These are phyloP conservation scores for Phylloporus sp. DNA, from an alignment of 768 basidiomycete genomes.

Conservation along the genomic window DNA sequence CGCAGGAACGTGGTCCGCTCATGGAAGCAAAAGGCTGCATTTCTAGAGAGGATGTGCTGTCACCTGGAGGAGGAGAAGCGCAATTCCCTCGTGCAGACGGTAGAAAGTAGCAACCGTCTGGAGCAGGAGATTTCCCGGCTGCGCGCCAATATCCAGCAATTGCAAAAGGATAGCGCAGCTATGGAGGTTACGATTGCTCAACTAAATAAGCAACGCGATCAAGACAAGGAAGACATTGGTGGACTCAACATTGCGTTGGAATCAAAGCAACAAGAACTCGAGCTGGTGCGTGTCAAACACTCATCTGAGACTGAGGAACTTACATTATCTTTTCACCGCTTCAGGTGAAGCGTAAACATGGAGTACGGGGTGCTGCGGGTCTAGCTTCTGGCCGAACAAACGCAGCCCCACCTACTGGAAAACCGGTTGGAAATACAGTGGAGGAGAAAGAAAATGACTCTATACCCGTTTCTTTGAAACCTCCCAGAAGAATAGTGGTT, in stretches of 20 bases:
- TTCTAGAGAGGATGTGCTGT: slow-evolving; percentile 63
- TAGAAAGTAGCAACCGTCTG: too few relatives aligned
- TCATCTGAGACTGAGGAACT: background rate
- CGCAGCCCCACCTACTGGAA: slow-evolving; percentile 17
- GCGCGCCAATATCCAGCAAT: slow-evolving; percentile 56
- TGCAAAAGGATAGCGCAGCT: slow-evolving; percentile 79
- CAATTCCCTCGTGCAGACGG: slow-evolving; percentile 27
- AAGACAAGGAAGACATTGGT: slow-evolving; percentile 71
- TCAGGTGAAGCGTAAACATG: slow-evolving; percentile 62
- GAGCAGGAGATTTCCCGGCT: slow-evolving; percentile 62
- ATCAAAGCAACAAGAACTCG: slow-evolving; percentile 91
- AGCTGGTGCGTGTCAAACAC: slow-evolving; percentile 54
- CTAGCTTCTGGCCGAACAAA: slow-evolving; percentile 55
- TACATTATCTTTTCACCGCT: background rate
- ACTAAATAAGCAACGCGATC: slow-evolving; percentile 57
- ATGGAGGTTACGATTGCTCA: slow-evolving; percentile 79
- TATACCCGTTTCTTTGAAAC: slow-evolving; percentile 19
- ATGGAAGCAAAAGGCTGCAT: slow-evolving; percentile 76
- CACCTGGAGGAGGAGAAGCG: slow-evolving; percentile 74
- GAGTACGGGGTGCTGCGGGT: slow-evolving; percentile 52
- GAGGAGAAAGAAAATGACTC: slow-evolving; percentile 60
- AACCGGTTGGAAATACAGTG: slow-evolving; percentile 45
- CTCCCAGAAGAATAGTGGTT: slow-evolving; percentile 14
- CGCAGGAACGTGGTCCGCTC: slow-evolving; percentile 47
- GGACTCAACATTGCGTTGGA: slow-evolving; percentile 91